Conservation (phyloP, 352 stramenopile species). For the Pythium catenulatum region DNA sequence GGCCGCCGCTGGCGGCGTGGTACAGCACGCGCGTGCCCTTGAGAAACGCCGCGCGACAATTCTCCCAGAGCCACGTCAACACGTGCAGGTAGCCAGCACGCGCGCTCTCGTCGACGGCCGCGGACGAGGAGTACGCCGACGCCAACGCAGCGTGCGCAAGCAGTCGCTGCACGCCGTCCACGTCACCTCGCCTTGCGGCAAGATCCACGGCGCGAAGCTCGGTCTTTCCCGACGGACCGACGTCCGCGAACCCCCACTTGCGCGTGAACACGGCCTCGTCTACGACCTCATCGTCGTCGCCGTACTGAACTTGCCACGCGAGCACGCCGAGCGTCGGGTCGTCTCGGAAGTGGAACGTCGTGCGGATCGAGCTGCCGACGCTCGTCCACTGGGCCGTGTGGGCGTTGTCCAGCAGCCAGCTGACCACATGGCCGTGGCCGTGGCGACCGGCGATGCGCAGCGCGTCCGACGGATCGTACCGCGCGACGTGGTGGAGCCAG, state of each 20-base stretch:
- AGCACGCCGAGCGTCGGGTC: neutral
- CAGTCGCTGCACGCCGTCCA: neutral
- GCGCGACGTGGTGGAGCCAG: conserved; percentile 4
- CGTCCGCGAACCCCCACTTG: too few species aligned
- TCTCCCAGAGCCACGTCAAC: neutral
- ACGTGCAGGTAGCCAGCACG: neutral
- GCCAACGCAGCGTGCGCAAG: neutral
- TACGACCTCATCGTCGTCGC: too few species aligned
- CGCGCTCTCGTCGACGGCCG: neutral
- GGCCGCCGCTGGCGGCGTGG: neutral
- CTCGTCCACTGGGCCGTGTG: neutral
- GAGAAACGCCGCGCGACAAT: neutral
- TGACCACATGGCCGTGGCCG: neutral
- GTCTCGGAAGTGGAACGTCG: neutral
- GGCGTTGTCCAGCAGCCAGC: neutral
- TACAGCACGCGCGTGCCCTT: neutral
- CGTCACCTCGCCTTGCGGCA: too few species aligned
- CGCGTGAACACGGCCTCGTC: too few species aligned
- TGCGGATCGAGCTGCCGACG: neutral
- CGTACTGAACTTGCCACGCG: neutral
- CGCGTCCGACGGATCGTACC: neutral
- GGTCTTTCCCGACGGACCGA: too few species aligned
- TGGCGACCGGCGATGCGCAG: neutral
- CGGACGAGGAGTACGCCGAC: too few species aligned
- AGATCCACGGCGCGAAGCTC: too few species aligned